Evolutionary conservation across 257 asterid genomes (phyloP).

Genomic region (Leonotis leonurus): DNA sequence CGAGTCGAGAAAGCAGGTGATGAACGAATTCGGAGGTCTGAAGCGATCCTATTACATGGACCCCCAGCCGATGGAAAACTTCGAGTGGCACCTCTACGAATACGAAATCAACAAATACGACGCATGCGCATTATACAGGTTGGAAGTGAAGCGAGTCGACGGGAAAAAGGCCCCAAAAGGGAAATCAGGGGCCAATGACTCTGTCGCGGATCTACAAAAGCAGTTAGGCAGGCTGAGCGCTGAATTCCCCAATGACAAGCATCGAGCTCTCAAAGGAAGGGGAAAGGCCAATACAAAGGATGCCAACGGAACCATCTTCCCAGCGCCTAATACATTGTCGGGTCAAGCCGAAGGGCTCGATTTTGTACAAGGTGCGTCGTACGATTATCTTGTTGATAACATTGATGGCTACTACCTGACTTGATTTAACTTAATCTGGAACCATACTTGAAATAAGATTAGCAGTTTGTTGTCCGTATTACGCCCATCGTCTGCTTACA

Average conservation of each 20-base stretch:
- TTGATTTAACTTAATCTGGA: slow-evolving; percentile 1
- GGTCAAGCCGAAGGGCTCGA: slow-evolving; percentile 34
- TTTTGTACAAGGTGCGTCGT: slow-evolving; percentile 25
- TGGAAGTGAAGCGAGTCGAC: slow-evolving; percentile 67
- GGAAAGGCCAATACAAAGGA: slow-evolving; percentile 30
- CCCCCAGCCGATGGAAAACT: slow-evolving; percentile 78
- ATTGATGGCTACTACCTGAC: slow-evolving; percentile 44
- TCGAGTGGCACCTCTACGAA: slow-evolving; percentile 90
- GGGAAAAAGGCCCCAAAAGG: slow-evolving; percentile 70
- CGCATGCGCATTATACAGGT: slow-evolving; percentile 68
- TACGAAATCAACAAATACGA: slow-evolving; percentile 68
- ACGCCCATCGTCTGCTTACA: slow-evolving; percentile 19
- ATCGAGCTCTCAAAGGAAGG: slow-evolving; percentile 32
- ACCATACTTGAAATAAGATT: background rate
- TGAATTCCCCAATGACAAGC: slow-evolving; percentile 51
- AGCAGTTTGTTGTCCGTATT: background rate
- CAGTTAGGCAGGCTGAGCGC: slow-evolving; percentile 67
- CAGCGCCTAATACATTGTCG: slow-evolving; percentile 13
- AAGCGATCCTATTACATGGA: slow-evolving; percentile 98
- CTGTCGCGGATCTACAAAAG: slow-evolving; percentile 85
- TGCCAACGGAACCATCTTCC: slow-evolving; percentile 12
- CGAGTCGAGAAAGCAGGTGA: slow-evolving; percentile 86
- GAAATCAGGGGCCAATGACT: slow-evolving; percentile 39
- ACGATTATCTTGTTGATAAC: slow-evolving; percentile 51
- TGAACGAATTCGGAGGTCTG: slow-evolving; percentile 73